Conservation (phyloP, 2,329 filamentous ascomycete genomes). For the Diaporthe destruens region DNA sequence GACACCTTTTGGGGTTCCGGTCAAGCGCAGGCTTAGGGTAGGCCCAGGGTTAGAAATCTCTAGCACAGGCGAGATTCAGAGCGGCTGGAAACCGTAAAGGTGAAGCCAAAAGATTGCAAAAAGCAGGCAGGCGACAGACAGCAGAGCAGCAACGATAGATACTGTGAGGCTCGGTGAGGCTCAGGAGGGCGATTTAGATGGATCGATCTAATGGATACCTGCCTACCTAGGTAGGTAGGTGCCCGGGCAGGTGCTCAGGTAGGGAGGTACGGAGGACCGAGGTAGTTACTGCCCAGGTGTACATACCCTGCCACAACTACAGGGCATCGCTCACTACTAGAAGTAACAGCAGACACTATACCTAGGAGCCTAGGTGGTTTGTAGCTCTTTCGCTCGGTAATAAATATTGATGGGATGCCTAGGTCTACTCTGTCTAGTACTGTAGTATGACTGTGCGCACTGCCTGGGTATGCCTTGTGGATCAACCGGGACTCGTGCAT, state of each 20-base stretch:
- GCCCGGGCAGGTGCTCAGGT: too few species aligned
- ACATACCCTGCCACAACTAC: too few species aligned
- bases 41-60: not conserved
- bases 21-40: not conserved
- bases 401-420: not conserved
- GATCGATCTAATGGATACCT: not conserved
- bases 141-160: not conserved
- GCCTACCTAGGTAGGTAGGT: too few species aligned
- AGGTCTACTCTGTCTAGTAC: not conserved
- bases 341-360: too few species aligned
- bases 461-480: too few species aligned
- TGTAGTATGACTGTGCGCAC: not conserved
- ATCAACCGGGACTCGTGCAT: not conserved
- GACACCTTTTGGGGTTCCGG: not conserved
- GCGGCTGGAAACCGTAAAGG: not conserved
- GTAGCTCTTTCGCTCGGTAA: too few species aligned
- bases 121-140: not conserved
- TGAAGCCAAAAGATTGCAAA: not conserved
- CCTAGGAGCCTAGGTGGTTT: too few species aligned
- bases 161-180: not conserved
- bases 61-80: not conserved
- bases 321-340: too few species aligned
- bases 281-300: too few species aligned
- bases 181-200: not conserved
- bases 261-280: too few species aligned